These are phyloP conservation scores for Ephemerocybe angulata DNA, from an alignment of 768 basidiomycete species.

Conservation along the genomic window DNA sequence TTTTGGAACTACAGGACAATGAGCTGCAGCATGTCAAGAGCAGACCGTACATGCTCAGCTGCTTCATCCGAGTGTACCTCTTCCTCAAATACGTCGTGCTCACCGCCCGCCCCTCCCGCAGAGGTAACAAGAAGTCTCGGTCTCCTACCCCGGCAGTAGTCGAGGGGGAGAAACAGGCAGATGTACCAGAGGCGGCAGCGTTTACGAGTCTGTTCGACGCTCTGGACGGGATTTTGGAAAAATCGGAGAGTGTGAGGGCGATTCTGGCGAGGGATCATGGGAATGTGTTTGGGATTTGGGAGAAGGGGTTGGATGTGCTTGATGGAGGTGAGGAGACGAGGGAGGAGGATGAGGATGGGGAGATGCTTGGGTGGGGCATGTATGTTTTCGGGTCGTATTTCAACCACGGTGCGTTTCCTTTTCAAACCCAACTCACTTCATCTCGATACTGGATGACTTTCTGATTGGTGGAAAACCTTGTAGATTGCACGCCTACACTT, in stretches of 20 bases:
- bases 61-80: slow-evolving; percentile 51
- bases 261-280: slow-evolving; percentile 58
- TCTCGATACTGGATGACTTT: neutral
- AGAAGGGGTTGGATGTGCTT: slow-evolving; percentile 27
- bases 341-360: slow-evolving; percentile 42
- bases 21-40: slow-evolving; percentile 44
- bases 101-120: neutral
- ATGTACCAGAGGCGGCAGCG: neutral
- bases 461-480: neutral
- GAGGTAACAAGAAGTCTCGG: neutral
- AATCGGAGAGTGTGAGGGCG: slow-evolving; percentile 44
- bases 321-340: slow-evolving; percentile 1
- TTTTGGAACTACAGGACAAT: slow-evolving; percentile 56
- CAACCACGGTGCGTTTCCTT: slow-evolving; percentile 53
- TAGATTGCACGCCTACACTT: slow-evolving; percentile 54
- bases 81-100: slow-evolving; percentile 43
- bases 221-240: slow-evolving; percentile 31
- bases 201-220: slow-evolving; percentile 7
- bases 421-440: neutral
- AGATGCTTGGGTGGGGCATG: slow-evolving; percentile 66
- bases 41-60: slow-evolving; percentile 48
- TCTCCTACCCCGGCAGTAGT: neutral
- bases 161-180: no score
- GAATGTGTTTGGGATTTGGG: slow-evolving; percentile 70
- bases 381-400: slow-evolving; percentile 63